These are phyloP conservation scores for Lasiodiplodia sp. DNA, from an alignment of 2,329 filamentous ascomycete species.

Conservation along the genomic window DNA sequence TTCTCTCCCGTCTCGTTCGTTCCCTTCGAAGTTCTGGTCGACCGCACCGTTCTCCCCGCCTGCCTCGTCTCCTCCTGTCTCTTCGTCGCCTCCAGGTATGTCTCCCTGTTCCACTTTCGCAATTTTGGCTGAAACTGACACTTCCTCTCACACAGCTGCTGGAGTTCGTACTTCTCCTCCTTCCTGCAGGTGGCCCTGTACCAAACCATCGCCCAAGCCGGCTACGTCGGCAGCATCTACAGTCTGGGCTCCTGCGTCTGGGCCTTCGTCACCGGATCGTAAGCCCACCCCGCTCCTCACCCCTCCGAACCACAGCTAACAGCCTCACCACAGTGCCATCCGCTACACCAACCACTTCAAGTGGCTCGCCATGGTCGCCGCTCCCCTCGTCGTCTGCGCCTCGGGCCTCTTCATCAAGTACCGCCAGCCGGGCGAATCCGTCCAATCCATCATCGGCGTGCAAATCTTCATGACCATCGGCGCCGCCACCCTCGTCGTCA, in stretches of 20 bases:
- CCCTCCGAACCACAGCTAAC: too few species aligned
- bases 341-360: slow-evolving; percentile 32
- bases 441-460: slow-evolving; percentile 43
- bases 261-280: slow-evolving; percentile 36
- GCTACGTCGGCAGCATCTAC: slow-evolving; percentile 40
- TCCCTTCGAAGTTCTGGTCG: slow-evolving; percentile 55
- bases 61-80: slow-evolving; percentile 49
- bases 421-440: slow-evolving; percentile 37
- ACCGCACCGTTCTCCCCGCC: slow-evolving; percentile 61
- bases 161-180: slow-evolving; percentile 44
- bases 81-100: too few species aligned
- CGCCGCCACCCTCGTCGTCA: slow-evolving; percentile 38
- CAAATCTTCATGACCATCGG: slow-evolving; percentile 43
- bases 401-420: slow-evolving; percentile 43
- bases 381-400: slow-evolving; percentile 40
- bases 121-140: too few species aligned
- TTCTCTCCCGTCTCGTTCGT: slow-evolving; percentile 51
- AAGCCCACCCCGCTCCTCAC: too few species aligned
- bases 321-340: background rate
- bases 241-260: slow-evolving; percentile 39
- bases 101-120: too few species aligned
- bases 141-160: slow-evolving; percentile 38
- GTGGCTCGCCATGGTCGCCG: slow-evolving; percentile 25
- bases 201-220: slow-evolving; percentile 33
- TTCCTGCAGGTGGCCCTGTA: slow-evolving; percentile 42